phyloP scores from a whole-genome alignment of 768 basidiomycete genomes.

The Saitozyma podzolica region DNA sequence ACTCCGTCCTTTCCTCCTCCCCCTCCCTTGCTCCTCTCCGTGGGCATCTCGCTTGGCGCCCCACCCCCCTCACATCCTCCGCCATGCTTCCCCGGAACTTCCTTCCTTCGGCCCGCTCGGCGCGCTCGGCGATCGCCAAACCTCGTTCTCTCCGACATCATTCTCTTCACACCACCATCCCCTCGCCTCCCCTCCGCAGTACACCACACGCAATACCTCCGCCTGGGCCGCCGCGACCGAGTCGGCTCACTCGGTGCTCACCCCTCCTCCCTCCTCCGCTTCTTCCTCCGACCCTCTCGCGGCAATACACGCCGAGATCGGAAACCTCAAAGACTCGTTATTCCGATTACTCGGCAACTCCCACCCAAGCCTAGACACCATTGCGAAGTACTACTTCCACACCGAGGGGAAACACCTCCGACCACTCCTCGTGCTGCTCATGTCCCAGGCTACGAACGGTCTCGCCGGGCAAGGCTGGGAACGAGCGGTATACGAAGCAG shows the following conservation, averaged over 20 bases:
- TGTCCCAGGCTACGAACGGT: conserved; percentile 90
- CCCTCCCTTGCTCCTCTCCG: too few species aligned
- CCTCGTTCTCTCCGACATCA: too few species aligned
- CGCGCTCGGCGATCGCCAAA: too few species aligned
- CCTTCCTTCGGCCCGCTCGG: too few species aligned
- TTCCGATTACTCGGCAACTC: conserved; percentile 79
- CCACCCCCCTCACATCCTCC: too few species aligned
- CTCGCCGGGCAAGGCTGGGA: conserved; percentile 62
- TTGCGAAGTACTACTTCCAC: conserved; percentile 89
- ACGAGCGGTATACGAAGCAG: conserved; percentile 17
- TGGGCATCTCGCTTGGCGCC: too few species aligned
- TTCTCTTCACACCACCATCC: too few species aligned
- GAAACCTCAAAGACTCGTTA: conserved; percentile 68
- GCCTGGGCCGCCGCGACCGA: conserved; percentile 48
- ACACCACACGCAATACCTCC: conserved; percentile 2
- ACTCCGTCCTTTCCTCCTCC: too few species aligned
- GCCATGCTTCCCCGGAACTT: too few species aligned
- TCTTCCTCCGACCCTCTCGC: conserved; percentile 28
- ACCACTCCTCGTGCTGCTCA: conserved; percentile 82
- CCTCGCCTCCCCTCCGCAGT: too few species aligned
- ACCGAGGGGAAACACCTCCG: conserved; percentile 79
- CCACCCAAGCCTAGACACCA: conserved; percentile 80
- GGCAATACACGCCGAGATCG: conserved; percentile 68
- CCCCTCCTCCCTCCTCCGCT: conserved; percentile 23
- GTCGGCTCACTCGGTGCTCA: conserved; percentile 43